Conservation (phyloP, 2,329 filamentous ascomycete species). For the Coniochaeta hoffmannii region DNA sequence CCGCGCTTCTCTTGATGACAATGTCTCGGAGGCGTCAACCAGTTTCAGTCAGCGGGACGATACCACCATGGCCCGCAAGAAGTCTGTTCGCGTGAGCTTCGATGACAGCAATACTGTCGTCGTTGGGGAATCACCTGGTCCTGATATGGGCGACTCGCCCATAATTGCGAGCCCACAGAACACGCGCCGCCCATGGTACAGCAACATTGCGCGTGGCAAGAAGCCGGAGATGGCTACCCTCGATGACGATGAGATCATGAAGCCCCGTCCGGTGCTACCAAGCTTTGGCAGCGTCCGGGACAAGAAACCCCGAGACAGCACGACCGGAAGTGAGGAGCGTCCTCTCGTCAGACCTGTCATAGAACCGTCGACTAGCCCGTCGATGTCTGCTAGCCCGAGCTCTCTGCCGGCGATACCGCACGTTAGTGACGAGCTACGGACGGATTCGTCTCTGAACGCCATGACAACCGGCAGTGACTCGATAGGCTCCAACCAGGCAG, state of each 20-base stretch:
- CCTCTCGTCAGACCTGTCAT: conserved; percentile 45
- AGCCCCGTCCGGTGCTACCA: conserved; percentile 65
- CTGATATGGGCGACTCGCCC: conserved; percentile 30
- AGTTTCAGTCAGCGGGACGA: conserved; percentile 27
- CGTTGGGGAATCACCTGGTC: conserved; percentile 38
- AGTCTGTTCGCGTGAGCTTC: conserved; percentile 69
- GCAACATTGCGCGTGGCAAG: conserved; percentile 37
- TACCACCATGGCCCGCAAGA: conserved; percentile 41
- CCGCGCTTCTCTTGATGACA: conserved; percentile 39
- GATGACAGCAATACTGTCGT: conserved; percentile 56
- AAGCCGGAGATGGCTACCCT: conserved; percentile 39
- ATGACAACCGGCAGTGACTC: neutral
- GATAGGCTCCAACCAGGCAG: conserved; percentile 15
- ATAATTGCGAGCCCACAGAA: conserved; percentile 27
- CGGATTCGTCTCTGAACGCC: neutral
- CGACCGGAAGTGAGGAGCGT: conserved; percentile 49
- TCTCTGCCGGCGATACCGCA: conserved; percentile 13
- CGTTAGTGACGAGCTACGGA: conserved; percentile 1
- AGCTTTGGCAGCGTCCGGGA: conserved; percentile 69
- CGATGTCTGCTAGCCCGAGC: conserved; percentile 15
- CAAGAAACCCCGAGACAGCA: conserved; percentile 44
- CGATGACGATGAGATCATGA: conserved; percentile 64
- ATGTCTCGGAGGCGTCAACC: conserved; percentile 34
- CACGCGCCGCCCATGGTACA: conserved; percentile 43
- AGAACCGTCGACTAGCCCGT: conserved; percentile 5